phyloP scores from a whole-genome alignment of 257 asterid species.

The Salvia hispanica region DNA sequence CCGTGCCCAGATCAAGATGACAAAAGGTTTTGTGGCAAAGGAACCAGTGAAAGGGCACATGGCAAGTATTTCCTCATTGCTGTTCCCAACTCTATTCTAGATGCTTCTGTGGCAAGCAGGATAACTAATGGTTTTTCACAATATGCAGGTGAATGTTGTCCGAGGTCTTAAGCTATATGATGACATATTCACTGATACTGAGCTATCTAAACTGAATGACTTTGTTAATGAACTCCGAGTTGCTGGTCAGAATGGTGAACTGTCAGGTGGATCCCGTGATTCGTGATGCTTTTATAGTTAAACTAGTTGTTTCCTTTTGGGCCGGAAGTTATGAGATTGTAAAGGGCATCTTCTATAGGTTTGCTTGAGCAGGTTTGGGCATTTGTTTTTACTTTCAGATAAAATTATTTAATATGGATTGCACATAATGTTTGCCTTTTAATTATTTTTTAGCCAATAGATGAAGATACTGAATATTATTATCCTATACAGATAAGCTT shows the following conservation, averaged over 20 bases:
- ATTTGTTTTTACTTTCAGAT: constrained; percentile 47
- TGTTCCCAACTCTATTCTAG: not conserved
- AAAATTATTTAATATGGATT: constrained; percentile 34
- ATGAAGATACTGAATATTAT: constrained; percentile 20
- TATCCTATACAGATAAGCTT: constrained; percentile 2
- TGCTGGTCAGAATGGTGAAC: constrained; percentile 96
- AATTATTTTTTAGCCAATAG: constrained; percentile 20
- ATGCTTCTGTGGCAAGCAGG: not conserved
- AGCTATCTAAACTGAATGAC: constrained; percentile 79
- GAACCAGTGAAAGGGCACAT: constrained; percentile 90
- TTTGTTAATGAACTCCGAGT: constrained; percentile 82
- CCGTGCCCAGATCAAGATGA: constrained; percentile 70
- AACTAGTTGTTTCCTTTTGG: constrained; percentile 75
- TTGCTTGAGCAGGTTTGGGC: constrained; percentile 77
- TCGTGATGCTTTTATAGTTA: constrained; percentile 83
- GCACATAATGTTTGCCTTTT: constrained; percentile 28
- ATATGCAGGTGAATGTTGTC: constrained; percentile 83
- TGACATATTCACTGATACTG: constrained; percentile 67
- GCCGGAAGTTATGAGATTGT: constrained; percentile 79
- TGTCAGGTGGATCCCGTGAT: constrained; percentile 97
- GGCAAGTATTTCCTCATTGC: constrained; percentile 50
- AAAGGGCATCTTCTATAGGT: constrained; percentile 71
- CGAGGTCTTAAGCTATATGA: constrained; percentile 92
- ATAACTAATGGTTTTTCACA: constrained; percentile 18
- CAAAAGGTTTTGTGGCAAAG: constrained; percentile 82